phyloP scores from a whole-genome alignment of 2,329 filamentous ascomycete species.

The Fusarium chuoi region DNA sequence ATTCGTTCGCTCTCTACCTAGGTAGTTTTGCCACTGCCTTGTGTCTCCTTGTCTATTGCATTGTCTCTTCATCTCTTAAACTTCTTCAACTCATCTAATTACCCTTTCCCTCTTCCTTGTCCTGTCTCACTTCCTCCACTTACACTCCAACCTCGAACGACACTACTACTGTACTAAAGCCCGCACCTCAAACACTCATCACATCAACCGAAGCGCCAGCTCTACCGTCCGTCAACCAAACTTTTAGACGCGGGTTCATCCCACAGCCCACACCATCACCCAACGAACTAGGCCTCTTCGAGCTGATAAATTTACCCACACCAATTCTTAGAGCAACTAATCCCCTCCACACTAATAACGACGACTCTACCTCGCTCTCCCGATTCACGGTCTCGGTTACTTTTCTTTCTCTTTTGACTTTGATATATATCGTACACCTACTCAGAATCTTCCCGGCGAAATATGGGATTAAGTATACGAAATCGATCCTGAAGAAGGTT shows the following conservation, averaged over 20 bases:
- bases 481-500: constrained; percentile 42
- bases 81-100: constrained; percentile 7
- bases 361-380: constrained; percentile 37
- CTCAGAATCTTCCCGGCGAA: constrained; percentile 17
- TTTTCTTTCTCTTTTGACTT: constrained; percentile 7
- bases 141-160: constrained; percentile 28
- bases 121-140: constrained; percentile 25
- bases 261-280: constrained; percentile 41
- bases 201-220: constrained; percentile 39
- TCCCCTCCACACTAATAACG: constrained; percentile 44
- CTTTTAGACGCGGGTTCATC: constrained; percentile 40
- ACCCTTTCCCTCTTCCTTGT: not conserved
- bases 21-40: constrained; percentile 30
- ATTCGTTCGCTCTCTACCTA: constrained; percentile 25
- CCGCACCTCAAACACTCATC: constrained; percentile 29
- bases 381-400: constrained; percentile 30
- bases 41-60: not conserved
- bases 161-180: constrained; percentile 26
- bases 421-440: constrained; percentile 27
- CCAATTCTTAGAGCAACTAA: constrained; percentile 29
- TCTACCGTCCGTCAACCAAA: constrained; percentile 18
- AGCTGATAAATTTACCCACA: constrained; percentile 38
- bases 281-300: constrained; percentile 38
- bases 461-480: constrained; percentile 34
- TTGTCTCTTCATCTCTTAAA: not conserved